Evolutionary conservation across 352 stramenopile genomes (phyloP).

Genomic region (Phytophthora colocasiae): DNA sequence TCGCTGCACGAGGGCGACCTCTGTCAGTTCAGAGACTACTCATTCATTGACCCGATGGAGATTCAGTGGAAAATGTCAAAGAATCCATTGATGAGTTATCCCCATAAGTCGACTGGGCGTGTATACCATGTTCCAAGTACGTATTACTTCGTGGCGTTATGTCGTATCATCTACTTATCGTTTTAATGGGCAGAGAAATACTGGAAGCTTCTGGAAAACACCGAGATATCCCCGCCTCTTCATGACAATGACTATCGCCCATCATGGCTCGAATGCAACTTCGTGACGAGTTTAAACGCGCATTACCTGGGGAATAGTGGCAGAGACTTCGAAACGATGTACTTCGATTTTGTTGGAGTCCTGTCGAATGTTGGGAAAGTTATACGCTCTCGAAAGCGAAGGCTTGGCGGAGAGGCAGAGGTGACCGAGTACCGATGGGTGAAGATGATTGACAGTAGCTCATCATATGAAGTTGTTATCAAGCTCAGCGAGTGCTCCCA

Average conservation of each 20-base stretch:
- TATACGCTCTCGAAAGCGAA: slow-evolving; percentile 42
- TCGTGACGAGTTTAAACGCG: slow-evolving; percentile 46
- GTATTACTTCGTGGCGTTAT: slow-evolving; percentile 2
- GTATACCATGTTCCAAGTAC: slow-evolving; percentile 50
- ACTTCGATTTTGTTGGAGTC: slow-evolving; percentile 76
- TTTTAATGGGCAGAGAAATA: slow-evolving; percentile 50
- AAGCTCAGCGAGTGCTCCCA: slow-evolving; percentile 53
- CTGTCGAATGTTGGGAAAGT: slow-evolving; percentile 60
- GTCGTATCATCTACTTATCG: neutral
- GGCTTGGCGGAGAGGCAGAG: slow-evolving; percentile 5
- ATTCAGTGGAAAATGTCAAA: slow-evolving; percentile 17
- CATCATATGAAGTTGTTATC: slow-evolving; percentile 55
- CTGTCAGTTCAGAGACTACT: slow-evolving; percentile 62
- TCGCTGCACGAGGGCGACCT: slow-evolving; percentile 67
- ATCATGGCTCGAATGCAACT: slow-evolving; percentile 57
- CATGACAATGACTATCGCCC: slow-evolving; percentile 18
- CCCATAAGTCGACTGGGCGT: slow-evolving; percentile 38
- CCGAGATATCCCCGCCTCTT: slow-evolving; percentile 31
- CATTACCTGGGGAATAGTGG: slow-evolving; percentile 31
- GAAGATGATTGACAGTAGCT: slow-evolving; percentile 68
- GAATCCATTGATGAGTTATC: slow-evolving; percentile 39
- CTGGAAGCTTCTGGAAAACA: slow-evolving; percentile 58
- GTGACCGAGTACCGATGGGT: slow-evolving; percentile 59
- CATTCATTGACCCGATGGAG: slow-evolving; percentile 13
- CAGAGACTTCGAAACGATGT: slow-evolving; percentile 30